Evolutionary conservation across 1,284 basidiomycete species (phyloP).

Genomic region (Pascua guehoae): DNA sequence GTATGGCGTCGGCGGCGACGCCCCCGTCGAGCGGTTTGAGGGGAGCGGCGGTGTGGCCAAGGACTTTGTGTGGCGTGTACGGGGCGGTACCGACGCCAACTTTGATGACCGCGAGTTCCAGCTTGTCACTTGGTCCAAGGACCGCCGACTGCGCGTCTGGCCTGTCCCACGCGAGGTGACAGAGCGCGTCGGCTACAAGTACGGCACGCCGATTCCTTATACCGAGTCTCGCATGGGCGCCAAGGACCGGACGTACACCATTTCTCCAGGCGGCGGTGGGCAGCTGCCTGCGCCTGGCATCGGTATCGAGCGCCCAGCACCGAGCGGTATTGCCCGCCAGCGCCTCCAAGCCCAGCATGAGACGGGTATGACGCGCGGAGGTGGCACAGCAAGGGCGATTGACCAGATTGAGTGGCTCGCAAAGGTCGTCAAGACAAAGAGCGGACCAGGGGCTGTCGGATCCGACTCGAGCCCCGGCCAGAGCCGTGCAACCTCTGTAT

Average conservation of each 20-base stretch:
- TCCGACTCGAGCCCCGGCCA: conserved; percentile 7
- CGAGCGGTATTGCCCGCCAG: conserved; percentile 36
- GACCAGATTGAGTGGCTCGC: conserved; percentile 50
- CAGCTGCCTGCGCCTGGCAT: neutral
- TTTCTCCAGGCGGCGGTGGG: conserved; percentile 8
- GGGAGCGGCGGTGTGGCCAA: conserved; percentile 93
- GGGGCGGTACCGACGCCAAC: conserved; percentile 52
- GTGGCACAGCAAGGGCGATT: conserved; percentile 32
- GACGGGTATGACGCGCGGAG: conserved; percentile 48
- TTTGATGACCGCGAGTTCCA: conserved; percentile 74
- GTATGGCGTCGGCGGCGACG: conserved; percentile 55
- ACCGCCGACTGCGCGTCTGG: conserved; percentile 88
- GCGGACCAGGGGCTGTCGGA: neutral
- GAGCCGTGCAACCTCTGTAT: conserved; percentile 6
- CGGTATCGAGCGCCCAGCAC: conserved; percentile 21
- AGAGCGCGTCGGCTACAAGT: conserved; percentile 51
- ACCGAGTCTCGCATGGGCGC: conserved; percentile 52
- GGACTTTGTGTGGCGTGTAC: conserved; percentile 91
- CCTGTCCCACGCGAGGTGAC: conserved; percentile 66
- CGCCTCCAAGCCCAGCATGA: conserved; percentile 26
- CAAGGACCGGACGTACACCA: conserved; percentile 43
- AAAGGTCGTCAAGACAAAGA: conserved; percentile 38
- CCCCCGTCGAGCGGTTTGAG: conserved; percentile 67
- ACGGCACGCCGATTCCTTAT: conserved; percentile 54
- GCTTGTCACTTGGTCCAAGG: conserved; percentile 95